These are phyloP conservation scores for Ogataea siamensis DNA, from an alignment of 805 yeast genomes.

Conservation along the genomic window DNA sequence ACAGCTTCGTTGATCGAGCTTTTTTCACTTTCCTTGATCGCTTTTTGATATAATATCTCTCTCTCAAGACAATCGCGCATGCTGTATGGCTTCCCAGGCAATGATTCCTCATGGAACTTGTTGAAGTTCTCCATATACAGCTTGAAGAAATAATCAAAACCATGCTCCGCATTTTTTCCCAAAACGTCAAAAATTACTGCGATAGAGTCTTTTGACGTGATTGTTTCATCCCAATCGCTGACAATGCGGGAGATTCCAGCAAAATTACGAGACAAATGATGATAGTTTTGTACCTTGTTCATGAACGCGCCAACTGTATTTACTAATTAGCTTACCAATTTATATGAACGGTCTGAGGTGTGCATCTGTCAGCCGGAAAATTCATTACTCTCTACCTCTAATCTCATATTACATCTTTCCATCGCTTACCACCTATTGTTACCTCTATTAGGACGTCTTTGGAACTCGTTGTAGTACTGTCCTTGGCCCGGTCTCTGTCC, in stretches of 20 bases:
- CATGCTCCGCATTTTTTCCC: constrained; percentile 36
- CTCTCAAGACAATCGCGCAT: constrained; percentile 34
- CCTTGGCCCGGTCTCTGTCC: too few species aligned
- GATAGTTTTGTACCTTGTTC: constrained; percentile 20
- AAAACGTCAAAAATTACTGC: constrained; percentile 49
- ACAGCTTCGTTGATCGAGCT: constrained; percentile 46
- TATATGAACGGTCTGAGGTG: neutral
- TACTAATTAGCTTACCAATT: too few species aligned
- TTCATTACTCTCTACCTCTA: too few species aligned
- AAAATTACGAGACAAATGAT: constrained; percentile 14
- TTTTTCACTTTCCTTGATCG: constrained; percentile 45
- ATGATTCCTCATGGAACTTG: constrained; percentile 26
- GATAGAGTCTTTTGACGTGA: constrained; percentile 56
- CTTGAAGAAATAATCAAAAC: constrained; percentile 43
- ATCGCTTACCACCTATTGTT: constrained; percentile 3
- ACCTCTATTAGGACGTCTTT: constrained; percentile 10
- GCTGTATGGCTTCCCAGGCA: constrained; percentile 30
- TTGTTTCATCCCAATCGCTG: constrained; percentile 68
- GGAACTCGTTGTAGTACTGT: constrained; percentile 10
- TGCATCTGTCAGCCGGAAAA: too few species aligned
- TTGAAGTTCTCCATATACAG: constrained; percentile 40
- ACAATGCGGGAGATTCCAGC: constrained; percentile 32
- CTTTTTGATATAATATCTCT: constrained; percentile 47
- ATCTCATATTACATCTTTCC: too few species aligned
- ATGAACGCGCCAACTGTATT: constrained; percentile 11